Evolutionary conservation across 345 rosid species (phyloP).

Genomic region (Lepidium aucheri): DNA sequence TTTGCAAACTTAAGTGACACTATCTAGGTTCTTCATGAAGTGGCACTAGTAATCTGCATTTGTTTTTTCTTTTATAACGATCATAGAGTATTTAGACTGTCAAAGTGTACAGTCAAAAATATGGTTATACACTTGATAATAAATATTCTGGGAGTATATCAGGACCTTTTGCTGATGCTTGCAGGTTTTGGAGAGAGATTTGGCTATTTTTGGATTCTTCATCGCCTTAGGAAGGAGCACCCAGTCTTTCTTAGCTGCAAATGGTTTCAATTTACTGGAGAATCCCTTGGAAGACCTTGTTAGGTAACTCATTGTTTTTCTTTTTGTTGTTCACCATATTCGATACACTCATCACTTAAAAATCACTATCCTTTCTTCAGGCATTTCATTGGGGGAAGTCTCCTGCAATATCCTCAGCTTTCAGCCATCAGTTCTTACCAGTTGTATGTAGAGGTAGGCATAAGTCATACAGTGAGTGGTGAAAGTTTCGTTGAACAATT

Average conservation of each 20-base stretch:
- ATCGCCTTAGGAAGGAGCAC: conserved; percentile 89
- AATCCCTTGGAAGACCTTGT: conserved; percentile 65
- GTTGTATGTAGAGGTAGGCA: conserved; percentile 88
- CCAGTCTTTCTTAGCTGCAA: conserved; percentile 55
- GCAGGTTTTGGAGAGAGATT: conserved; percentile 92
- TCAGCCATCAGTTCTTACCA: conserved; percentile 93
- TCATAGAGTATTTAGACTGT: not conserved
- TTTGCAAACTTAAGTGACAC: not conserved
- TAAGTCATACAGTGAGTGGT: conserved; percentile 9
- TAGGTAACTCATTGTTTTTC: conserved; percentile 42
- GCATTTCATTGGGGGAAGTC: conserved; percentile 90
- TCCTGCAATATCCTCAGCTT: conserved; percentile 87
- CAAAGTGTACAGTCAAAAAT: not conserved
- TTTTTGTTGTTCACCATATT: conserved; percentile 3
- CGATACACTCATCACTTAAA: conserved; percentile 1
- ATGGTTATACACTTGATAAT: not conserved
- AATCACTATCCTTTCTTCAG: conserved; percentile 31
- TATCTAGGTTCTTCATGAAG: not conserved
- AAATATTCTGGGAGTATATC: not conserved
- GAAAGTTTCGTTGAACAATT: conserved; percentile 2
- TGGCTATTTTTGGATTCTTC: conserved; percentile 97
- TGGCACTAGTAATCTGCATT: not conserved
- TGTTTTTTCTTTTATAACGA: not conserved
- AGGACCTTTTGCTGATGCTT: conserved; percentile 15
- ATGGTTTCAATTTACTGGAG: conserved; percentile 58